A percentile compares a stretch with the other conserved stretches of the same genome.
Conservation (phyloP, 148 eudicot genomes). For the Drosera capensis region DNA sequence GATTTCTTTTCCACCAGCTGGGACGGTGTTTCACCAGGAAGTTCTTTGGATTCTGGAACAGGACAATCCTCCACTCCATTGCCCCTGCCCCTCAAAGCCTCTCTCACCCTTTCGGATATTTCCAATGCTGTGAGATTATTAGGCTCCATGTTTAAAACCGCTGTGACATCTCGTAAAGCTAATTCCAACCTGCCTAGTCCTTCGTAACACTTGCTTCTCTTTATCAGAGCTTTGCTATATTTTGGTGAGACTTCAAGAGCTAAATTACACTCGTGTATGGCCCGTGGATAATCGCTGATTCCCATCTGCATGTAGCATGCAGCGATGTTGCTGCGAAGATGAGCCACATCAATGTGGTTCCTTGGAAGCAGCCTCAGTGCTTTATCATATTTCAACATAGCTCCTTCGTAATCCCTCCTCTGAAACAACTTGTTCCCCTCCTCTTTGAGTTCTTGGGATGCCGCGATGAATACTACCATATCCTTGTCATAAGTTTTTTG, state of each 20-base stretch:
- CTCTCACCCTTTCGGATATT: constrained; percentile 54
- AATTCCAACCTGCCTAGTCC: constrained; percentile 57
- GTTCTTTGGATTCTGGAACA: constrained; percentile 41
- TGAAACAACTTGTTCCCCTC: constrained; percentile 92
- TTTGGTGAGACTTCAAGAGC: constrained; percentile 87
- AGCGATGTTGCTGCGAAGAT: constrained; percentile 79
- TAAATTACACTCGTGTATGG: constrained; percentile 83
- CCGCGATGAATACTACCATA: constrained; percentile 47
- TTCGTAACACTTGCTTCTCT: constrained; percentile 90
- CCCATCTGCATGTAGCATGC: constrained; percentile 97
- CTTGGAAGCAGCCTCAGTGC: constrained; percentile 77
- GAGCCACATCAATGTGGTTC: constrained; percentile 79
- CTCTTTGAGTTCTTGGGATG: constrained; percentile 64
- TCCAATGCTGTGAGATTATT: constrained; percentile 84
- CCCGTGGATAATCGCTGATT: constrained; percentile 63
- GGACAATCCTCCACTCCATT: constrained; percentile 17
- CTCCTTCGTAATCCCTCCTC: constrained; percentile 64
- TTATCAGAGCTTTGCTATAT: constrained; percentile 82
- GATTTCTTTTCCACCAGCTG: constrained; percentile 15
- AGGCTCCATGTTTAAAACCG: constrained; percentile 56
- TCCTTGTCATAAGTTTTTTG: constrained; percentile 50
- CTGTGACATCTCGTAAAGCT: constrained; percentile 54
- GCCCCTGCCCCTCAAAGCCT: constrained; percentile 26
- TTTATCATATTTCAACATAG: constrained; percentile 81
- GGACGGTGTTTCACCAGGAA: constrained; percentile 14